phyloP scores from a whole-genome alignment of 306 rosid species.

The Benincasa hispida region DNA sequence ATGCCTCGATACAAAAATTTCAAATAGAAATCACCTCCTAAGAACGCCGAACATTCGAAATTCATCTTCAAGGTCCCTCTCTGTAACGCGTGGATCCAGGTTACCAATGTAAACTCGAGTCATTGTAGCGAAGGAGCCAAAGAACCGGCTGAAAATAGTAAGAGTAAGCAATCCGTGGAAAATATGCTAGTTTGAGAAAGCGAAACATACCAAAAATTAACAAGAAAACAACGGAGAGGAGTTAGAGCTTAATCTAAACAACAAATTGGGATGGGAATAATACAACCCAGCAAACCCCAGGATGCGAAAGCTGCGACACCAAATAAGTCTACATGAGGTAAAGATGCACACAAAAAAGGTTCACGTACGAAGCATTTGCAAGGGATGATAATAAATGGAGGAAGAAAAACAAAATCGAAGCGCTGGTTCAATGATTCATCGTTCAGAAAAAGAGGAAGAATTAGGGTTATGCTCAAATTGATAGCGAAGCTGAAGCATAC shows the following conservation, averaged over 20 bases:
- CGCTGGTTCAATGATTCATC: background rate
- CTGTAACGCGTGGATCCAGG: slow-evolving; percentile 79
- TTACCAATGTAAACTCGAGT: slow-evolving; percentile 82
- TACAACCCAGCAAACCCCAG: background rate
- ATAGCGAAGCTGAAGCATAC: background rate
- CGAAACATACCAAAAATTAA: background rate
- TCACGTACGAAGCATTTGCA: background rate
- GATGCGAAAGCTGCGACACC: background rate
- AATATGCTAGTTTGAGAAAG: background rate
- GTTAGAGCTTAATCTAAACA: background rate
- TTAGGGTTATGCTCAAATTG: background rate
- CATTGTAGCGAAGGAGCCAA: slow-evolving; percentile 25
- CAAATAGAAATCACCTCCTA: slow-evolving; percentile 38
- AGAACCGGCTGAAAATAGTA: background rate
- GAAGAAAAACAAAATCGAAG: background rate
- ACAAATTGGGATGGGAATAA: background rate
- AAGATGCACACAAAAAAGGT: background rate
- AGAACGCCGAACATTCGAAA: slow-evolving; percentile 85
- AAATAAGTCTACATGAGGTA: background rate
- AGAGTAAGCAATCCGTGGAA: background rate
- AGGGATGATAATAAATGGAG: background rate
- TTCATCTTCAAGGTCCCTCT: slow-evolving; percentile 91
- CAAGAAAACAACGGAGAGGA: background rate
- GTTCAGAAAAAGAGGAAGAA: background rate
- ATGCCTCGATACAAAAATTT: background rate